A percentile compares a stretch with the other conserved stretches of the same genome.
Conservation (phyloP, 257 asterid genomes). For the Penstemon davidsonii region DNA sequence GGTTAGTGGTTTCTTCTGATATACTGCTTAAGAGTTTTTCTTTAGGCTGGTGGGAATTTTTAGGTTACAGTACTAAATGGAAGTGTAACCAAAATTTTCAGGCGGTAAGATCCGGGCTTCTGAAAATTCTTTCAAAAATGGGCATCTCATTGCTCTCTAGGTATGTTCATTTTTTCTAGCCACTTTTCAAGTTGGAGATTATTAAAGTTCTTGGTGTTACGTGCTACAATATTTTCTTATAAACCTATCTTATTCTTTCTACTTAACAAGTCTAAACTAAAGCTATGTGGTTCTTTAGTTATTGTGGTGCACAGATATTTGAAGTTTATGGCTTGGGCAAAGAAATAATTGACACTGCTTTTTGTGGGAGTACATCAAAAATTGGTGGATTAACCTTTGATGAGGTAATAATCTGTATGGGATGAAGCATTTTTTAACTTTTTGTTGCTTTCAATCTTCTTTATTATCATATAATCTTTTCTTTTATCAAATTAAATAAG, state of each 20-base stretch:
- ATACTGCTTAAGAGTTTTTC: constrained; percentile 5
- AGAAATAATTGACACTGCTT: constrained; percentile 77
- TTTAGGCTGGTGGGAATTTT: not conserved
- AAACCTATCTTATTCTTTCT: constrained; percentile 18
- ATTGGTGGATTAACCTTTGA: constrained; percentile 95
- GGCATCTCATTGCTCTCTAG: constrained; percentile 98
- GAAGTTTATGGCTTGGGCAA: constrained; percentile 93
- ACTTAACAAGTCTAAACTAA: constrained; percentile 30
- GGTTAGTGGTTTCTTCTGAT: constrained; percentile 8
- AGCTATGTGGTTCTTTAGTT: constrained; percentile 50
- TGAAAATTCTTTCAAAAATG: constrained; percentile 96
- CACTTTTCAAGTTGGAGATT: constrained; percentile 23
- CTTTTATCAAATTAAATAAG: not conserved
- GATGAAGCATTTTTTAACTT: constrained; percentile 25
- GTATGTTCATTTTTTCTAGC: constrained; percentile 37
- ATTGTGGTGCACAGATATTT: constrained; percentile 98
- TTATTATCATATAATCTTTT: not conserved
- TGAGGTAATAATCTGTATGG: constrained; percentile 60
- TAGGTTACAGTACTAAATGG: constrained; percentile 24
- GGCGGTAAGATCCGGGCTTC: constrained; percentile 88
- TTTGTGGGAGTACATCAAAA: constrained; percentile 87
- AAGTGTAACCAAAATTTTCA: constrained; percentile 39
- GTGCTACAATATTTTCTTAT: constrained; percentile 23
- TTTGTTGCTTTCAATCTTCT: constrained; percentile 19
- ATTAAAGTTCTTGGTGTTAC: constrained; percentile 10